A percentile compares a stretch with the other conserved stretches of the same genome.
Evolutionary conservation across 2,329 filamentous ascomycete genomes (phyloP).

Genomic region (Capronia americana): DNA sequence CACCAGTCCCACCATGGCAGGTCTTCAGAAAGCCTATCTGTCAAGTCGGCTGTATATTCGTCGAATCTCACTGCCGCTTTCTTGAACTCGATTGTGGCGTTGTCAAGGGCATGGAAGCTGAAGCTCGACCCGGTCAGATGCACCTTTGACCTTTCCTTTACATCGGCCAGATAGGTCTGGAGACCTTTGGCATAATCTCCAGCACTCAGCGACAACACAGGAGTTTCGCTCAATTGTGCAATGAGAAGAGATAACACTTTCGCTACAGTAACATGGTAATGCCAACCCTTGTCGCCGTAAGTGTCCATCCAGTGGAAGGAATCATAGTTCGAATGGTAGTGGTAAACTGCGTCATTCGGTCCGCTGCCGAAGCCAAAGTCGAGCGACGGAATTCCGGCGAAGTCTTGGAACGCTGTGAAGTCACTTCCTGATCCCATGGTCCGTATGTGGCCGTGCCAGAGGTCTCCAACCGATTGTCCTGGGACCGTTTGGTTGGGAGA

Average conservation of each 20-base stretch:
- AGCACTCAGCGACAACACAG: conserved; percentile 69
- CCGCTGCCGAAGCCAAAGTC: conserved; percentile 65
- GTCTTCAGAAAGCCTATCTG: conserved; percentile 53
- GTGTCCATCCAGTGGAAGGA: conserved; percentile 83
- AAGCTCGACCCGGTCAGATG: conserved; percentile 28
- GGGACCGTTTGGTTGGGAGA: conserved; percentile 75
- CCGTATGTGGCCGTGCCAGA: conserved; percentile 67
- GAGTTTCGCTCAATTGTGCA: conserved; percentile 66
- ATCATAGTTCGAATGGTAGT: conserved; percentile 86
- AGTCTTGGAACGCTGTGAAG: conserved; percentile 77
- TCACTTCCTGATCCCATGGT: conserved; percentile 77
- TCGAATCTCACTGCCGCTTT: conserved; percentile 60
- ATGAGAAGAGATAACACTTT: conserved; percentile 69
- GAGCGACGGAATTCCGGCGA: conserved; percentile 69
- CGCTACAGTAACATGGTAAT: conserved; percentile 68
- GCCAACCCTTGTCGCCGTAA: conserved; percentile 70
- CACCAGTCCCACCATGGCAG: conserved; percentile 82
- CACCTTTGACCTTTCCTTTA: conserved; percentile 38
- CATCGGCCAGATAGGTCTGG: conserved; percentile 48
- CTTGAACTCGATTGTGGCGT: conserved; percentile 57
- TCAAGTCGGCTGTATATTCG: conserved; percentile 54
- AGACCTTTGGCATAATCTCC: conserved; percentile 69
- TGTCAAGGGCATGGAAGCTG: conserved; percentile 49
- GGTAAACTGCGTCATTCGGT: conserved; percentile 62
- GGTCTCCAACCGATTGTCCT: conserved; percentile 73